phyloP scores from a whole-genome alignment of 2,329 filamentous ascomycete genomes.

The Pseudogymnoascus sp. region DNA sequence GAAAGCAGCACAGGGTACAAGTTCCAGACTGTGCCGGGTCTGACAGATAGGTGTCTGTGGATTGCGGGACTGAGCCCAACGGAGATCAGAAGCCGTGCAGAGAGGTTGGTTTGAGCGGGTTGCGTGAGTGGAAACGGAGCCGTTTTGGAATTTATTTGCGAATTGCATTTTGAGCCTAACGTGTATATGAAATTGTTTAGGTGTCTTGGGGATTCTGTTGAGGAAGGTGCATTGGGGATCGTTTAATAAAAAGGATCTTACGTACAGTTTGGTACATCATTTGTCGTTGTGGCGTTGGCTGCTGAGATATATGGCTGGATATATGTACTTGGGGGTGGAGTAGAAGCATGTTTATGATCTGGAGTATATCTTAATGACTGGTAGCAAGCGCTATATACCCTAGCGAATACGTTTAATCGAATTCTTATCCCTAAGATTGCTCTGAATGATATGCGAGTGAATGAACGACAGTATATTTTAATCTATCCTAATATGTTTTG shows the following conservation, averaged over 20 bases:
- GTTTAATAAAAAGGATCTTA: not conserved
- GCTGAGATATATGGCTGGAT: not conserved
- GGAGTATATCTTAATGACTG: slow-evolving; percentile 7
- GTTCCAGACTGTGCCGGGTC: slow-evolving; percentile 67
- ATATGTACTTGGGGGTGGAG: not conserved
- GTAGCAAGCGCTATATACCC: not conserved
- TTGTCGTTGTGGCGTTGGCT: not conserved
- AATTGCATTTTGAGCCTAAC: slow-evolving; percentile 5
- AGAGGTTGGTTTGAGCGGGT: not conserved
- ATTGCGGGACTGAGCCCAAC: slow-evolving; percentile 68
- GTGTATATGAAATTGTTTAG: not conserved
- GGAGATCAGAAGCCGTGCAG: slow-evolving; percentile 50
- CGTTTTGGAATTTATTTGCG: not conserved
- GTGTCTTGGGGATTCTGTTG: not conserved
- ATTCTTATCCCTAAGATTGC: not conserved
- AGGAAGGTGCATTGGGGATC: not conserved
- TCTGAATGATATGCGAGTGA: not conserved
- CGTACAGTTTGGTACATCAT: not conserved
- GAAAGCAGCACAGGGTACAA: slow-evolving; percentile 70
- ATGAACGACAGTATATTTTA: not conserved
- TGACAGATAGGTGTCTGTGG: slow-evolving; percentile 79
- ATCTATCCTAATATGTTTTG: slow-evolving; percentile 1
- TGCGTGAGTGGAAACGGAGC: not conserved
- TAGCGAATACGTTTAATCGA: not conserved
- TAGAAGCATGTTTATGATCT: not conserved